Evolutionary conservation across 2,329 filamentous ascomycete genomes (phyloP).

Genomic region (Colletotrichum cereale): DNA sequence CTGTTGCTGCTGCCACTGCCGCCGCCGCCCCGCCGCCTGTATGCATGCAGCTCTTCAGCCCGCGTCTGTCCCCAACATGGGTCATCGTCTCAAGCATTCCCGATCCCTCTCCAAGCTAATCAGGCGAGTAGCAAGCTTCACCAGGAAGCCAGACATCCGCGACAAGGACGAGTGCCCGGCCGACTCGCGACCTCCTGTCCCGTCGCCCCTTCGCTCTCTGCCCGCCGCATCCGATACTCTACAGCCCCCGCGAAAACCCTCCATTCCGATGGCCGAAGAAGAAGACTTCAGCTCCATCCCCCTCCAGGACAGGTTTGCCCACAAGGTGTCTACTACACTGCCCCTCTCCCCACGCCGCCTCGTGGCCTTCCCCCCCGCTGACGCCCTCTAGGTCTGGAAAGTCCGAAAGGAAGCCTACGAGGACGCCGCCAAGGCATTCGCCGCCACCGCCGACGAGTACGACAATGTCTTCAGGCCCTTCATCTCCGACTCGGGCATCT

Average conservation of each 20-base stretch:
- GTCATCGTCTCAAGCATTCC: conserved; percentile 30
- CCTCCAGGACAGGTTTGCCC: conserved; percentile 82
- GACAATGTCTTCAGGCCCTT: conserved; percentile 91
- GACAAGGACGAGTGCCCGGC: conserved; percentile 22
- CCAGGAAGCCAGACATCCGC: conserved; percentile 20
- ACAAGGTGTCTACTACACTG: conserved; percentile 76
- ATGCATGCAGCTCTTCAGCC: conserved; percentile 19
- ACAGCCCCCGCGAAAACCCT: conserved; percentile 2
- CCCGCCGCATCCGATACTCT: background rate
- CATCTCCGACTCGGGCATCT: conserved; percentile 83
- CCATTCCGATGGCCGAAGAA: conserved; percentile 79
- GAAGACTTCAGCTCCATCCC: conserved; percentile 87
- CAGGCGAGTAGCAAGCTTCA: conserved; percentile 31
- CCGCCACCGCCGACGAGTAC: conserved; percentile 84
- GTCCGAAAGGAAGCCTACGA: conserved; percentile 96
- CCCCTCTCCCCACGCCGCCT: background rate
- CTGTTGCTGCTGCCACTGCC: background rate
- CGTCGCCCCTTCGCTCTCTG: background rate
- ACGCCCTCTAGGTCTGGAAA: conserved; percentile 82
- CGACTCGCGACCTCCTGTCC: background rate
- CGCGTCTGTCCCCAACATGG: conserved; percentile 11
- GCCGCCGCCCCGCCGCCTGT: background rate
- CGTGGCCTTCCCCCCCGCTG: conserved; percentile 19
- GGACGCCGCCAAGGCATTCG: conserved; percentile 89
- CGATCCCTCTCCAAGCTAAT: conserved; percentile 39